A percentile compares a stretch with the other conserved stretches of the same genome.
These are phyloP conservation scores for Pythium sp. DNA, from an alignment of 352 stramenopile genomes.

Conservation along the genomic window DNA sequence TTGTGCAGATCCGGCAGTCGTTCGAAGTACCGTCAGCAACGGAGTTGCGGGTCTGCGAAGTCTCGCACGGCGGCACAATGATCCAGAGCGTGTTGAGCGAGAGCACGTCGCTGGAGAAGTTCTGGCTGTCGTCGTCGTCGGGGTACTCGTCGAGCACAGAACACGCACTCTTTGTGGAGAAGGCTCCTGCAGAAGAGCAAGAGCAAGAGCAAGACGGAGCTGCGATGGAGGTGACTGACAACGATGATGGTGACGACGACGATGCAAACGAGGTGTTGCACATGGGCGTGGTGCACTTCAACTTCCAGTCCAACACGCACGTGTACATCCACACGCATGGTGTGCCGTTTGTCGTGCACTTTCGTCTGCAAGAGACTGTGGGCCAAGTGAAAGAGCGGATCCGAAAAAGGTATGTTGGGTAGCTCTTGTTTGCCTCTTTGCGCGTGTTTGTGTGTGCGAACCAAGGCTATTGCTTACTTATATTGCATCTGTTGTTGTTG, in stretches of 20 bases:
- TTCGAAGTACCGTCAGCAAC: constrained; percentile 42
- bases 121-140: constrained; percentile 29
- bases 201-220: neutral
- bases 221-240: constrained; percentile 1
- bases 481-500: constrained; percentile 1
- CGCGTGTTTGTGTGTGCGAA: neutral
- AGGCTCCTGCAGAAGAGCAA: constrained; percentile 29
- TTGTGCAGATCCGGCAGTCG: constrained; percentile 38
- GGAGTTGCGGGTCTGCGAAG: constrained; percentile 55
- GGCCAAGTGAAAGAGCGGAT: constrained; percentile 69
- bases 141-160: constrained; percentile 33
- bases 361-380: constrained; percentile 63
- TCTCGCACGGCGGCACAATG: constrained; percentile 60
- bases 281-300: constrained; percentile 74
- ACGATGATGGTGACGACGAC: neutral
- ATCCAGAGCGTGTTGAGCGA: constrained; percentile 42
- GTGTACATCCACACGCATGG: constrained; percentile 77
- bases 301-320: constrained; percentile 49
- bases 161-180: constrained; percentile 56
- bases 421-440: neutral
- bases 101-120: constrained; percentile 40
- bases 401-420: constrained; percentile 39
- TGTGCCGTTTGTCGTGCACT: constrained; percentile 64
- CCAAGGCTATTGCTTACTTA: neutral
- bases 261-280: constrained; percentile 37